Evolutionary conservation across 2,329 filamentous ascomycete genomes (phyloP).

Genomic region (Aspergillus felis): DNA sequence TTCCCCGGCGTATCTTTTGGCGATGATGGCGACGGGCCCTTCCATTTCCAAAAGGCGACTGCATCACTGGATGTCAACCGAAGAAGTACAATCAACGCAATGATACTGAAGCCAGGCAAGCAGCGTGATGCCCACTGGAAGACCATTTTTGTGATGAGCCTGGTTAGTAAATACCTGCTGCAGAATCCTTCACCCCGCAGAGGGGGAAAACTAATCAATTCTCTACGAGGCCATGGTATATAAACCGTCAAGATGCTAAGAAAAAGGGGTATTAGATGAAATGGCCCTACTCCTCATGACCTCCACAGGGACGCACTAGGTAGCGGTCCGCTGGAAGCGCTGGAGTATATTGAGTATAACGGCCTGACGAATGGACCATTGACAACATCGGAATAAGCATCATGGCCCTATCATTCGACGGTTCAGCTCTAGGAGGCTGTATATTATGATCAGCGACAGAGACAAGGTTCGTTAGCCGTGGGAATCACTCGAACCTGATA

Average conservation of each 20-base stretch:
- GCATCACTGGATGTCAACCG: constrained; percentile 19
- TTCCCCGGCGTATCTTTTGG: not conserved
- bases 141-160: constrained; percentile 17
- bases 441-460: not conserved
- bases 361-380: not conserved
- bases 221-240: not conserved
- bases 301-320: not conserved
- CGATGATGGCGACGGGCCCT: not conserved
- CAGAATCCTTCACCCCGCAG: not conserved
- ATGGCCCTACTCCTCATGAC: not conserved
- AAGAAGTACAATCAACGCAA: constrained; percentile 19
- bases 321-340: not conserved
- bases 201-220: not conserved
- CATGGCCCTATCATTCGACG: not conserved
- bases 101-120: constrained; percentile 28
- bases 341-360: not conserved
- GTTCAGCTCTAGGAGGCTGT: not conserved
- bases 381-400: not conserved
- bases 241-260: not conserved
- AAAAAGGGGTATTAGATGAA: not conserved
- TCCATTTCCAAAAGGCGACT: constrained; percentile 13
- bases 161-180: not conserved
- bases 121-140: constrained; percentile 24
- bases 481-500: not conserved
- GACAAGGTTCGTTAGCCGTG: not conserved